Evolutionary conservation across 2,329 filamentous ascomycete genomes (phyloP), one percentile per base, ranked within the genome.

Genomic region (Fusarium albidum): DNA sequence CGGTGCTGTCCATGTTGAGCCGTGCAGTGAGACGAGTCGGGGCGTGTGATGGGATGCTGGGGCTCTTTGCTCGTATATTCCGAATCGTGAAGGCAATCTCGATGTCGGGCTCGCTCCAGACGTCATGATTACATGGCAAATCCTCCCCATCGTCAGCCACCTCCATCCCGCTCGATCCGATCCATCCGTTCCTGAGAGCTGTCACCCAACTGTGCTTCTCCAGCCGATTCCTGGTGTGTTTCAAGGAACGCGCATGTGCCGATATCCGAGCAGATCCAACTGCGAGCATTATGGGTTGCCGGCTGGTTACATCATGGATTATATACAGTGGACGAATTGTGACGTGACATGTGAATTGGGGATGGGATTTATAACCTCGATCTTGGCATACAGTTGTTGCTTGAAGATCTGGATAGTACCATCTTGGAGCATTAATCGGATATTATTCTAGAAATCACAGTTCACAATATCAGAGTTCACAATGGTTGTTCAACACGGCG

Each of bases 401-500:
- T 21, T 21, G 21, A 21, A 21, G 21, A 21, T 7, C 21, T 21
- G 10, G 5, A 32, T 9, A 14, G 27, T 13, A 17, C 4, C n/a
- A n/a, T n/a, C 3, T 33, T 7, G 9, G 13, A 21, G n/a, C n/a
- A n/a, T n/a, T n/a, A n/a, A 12, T 9, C 9, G 11, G 3, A 11
- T 14, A 41, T 49, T 12, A 39, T 10, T 15, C 35, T n/a, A 12
- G 9, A 10, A 35, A 17, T n/a, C 33, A 40, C 26, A 12, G 17
- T 38, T 44, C 37, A 64, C n/a, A n/a, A n/a, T n/a, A n/a, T n/a
- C n/a, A n/a, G n/a, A n/a, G n/a, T n/a, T n/a, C n/a, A 76, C 57
- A 17, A 81, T 82, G 79, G 79, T 81, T 49, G 68, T 73, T 53
- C 80, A 83, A 56, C 75, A 81, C 67, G 76, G 75, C 56, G 75